Evolutionary conservation across 2,329 filamentous ascomycete species (phyloP).

Genomic region (Hymenoscyphus scutula): DNA sequence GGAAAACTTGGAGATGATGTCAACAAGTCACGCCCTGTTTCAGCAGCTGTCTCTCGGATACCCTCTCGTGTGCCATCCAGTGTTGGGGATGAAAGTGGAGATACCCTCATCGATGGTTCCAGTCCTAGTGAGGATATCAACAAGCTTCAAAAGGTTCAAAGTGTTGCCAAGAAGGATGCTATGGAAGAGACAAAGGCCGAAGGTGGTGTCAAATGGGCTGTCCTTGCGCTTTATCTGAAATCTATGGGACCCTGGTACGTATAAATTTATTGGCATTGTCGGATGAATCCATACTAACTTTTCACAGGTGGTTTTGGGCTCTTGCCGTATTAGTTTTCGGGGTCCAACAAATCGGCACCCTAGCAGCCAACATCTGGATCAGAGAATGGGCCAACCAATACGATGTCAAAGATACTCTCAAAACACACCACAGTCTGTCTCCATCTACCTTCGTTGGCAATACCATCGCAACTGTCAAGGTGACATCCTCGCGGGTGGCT

Average conservation of each 20-base stretch:
- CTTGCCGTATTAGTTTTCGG: conserved; percentile 72
- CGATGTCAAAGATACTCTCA: conserved; percentile 36
- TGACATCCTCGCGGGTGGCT: conserved; percentile 28
- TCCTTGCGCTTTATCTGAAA: conserved; percentile 79
- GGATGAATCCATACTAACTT: conserved; percentile 16
- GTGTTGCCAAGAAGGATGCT: conserved; percentile 44
- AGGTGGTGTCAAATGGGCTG: conserved; percentile 83
- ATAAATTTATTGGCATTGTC: background rate
- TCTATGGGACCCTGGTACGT: conserved; percentile 84
- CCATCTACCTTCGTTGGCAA: conserved; percentile 31
- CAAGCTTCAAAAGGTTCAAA: conserved; percentile 34
- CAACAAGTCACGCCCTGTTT: conserved; percentile 69
- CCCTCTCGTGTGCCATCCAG: conserved; percentile 78
- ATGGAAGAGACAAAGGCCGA: conserved; percentile 76
- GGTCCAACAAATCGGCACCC: conserved; percentile 78
- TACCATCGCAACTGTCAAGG: conserved; percentile 29
- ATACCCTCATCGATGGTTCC: conserved; percentile 46
- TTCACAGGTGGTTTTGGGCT: conserved; percentile 73
- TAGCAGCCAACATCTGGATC: conserved; percentile 93
- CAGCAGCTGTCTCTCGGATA: conserved; percentile 66
- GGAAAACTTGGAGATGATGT: conserved; percentile 87
- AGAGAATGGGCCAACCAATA: conserved; percentile 94
- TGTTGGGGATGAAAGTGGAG: conserved; percentile 60
- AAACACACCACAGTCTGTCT: conserved; percentile 19
- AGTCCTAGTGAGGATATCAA: conserved; percentile 47